These are phyloP conservation scores for Picochlorum sp. DNA, from an alignment of 139 green algal genomes.

Conservation along the genomic window DNA sequence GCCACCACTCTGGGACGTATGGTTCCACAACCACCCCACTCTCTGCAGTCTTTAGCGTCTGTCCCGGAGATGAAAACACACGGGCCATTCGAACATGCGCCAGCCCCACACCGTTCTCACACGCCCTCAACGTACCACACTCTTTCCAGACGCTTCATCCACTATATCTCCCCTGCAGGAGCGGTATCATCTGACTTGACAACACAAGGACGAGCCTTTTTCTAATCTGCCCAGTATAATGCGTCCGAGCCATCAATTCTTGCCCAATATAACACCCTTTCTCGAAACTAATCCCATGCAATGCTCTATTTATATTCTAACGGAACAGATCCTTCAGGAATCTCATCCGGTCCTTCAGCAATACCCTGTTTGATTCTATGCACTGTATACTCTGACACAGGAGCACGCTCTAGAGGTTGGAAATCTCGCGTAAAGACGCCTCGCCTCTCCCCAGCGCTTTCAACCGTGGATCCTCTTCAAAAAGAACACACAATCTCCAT, in stretches of 20 bases:
- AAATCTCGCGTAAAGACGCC: not conserved
- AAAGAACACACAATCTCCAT: not conserved
- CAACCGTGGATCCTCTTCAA: constrained; percentile 63
- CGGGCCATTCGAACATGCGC: constrained; percentile 27
- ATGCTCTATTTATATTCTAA: constrained; percentile 93
- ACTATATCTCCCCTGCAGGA: not conserved
- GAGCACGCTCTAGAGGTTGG: not conserved
- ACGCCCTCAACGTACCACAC: constrained; percentile 19
- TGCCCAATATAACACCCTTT: constrained; percentile 97
- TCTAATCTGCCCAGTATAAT: constrained; percentile 70
- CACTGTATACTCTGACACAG: not conserved
- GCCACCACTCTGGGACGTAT: constrained; percentile 36
- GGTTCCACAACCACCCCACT: constrained; percentile 14
- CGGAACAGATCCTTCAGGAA: constrained; percentile 65
- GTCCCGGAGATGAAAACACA: not conserved
- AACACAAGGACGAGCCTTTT: constrained; percentile 68
- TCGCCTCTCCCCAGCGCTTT: constrained; percentile 41
- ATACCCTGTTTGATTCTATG: constrained; percentile 65
- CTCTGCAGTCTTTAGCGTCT: constrained; percentile 2
- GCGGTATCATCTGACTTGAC: not conserved
- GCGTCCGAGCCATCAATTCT: constrained; percentile 70
- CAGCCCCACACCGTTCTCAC: constrained; percentile 32
- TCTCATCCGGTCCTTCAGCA: constrained; percentile 77
- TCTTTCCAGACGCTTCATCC: constrained; percentile 1
- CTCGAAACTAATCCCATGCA: constrained; percentile 79